Percentiles rank a stretch among this genome's conserved stretches.
These are phyloP conservation scores for Immersiella caudata DNA, from an alignment of 495 filamentous ascomycete species.

Conservation along the genomic window DNA sequence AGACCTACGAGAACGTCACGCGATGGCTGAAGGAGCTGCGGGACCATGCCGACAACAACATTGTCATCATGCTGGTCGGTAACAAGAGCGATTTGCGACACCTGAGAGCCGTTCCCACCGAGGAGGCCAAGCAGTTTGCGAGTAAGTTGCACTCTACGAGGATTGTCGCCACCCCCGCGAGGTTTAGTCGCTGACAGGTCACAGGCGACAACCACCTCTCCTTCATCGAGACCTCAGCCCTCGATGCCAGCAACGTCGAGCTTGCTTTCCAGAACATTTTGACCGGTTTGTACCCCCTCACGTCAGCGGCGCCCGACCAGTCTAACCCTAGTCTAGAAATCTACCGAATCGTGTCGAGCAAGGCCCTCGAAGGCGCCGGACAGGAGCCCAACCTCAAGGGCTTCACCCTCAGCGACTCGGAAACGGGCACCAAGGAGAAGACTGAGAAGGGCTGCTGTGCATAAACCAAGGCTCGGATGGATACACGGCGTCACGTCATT, in stretches of 20 bases:
- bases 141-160: constrained; percentile 60
- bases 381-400: constrained; percentile 72
- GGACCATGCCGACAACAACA: constrained; percentile 98
- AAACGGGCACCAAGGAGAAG: constrained; percentile 62
- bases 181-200: constrained; percentile 23
- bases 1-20: constrained; percentile 98
- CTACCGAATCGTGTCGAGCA: constrained; percentile 98
- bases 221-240: constrained; percentile 98
- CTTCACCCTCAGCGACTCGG: constrained; percentile 78
- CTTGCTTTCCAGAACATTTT: constrained; percentile 99
- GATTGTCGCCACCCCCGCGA: neutral
- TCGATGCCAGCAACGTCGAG: constrained; percentile 99
- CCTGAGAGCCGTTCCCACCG: constrained; percentile 94
- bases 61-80: constrained; percentile 99
- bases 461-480: constrained; percentile 43
- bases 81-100: constrained; percentile 99
- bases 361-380: constrained; percentile 88
- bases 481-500: constrained; percentile 51
- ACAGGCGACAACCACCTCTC: constrained; percentile 91
- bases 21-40: constrained; percentile 99
- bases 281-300: constrained; percentile 70
- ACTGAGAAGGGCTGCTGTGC: constrained; percentile 82
- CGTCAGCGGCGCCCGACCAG: constrained; percentile 7
- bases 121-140: constrained; percentile 97
- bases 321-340: constrained; percentile 67